Evolutionary conservation across 768 basidiomycete genomes (phyloP), one percentile per base, ranked within the genome.

Genomic region (Phylloporus scabripes): DNA sequence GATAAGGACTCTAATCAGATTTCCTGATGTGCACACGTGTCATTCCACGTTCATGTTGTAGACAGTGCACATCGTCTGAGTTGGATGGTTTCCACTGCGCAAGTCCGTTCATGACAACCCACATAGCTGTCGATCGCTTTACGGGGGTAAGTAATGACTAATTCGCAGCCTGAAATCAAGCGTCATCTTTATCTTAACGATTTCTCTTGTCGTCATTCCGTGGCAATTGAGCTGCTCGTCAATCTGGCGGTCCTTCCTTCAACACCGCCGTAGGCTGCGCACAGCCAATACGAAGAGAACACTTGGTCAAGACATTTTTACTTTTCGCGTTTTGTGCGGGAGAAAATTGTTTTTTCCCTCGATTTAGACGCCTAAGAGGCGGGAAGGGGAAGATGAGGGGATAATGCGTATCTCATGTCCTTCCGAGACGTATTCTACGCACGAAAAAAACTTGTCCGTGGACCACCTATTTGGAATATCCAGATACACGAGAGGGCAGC

Each of bases 121-220:
- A 39, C 45, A 29, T 17, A 10, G 24, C 37, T 51, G 53, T 58
- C 53, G 60, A 63, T 58, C 53, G 51, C 50, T 53, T 43, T 45
- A 52, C 23, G 48, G 55, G 55, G 59, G 51, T n/a, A n/a, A n/a
- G n/a, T n/a, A 61, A 45, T 48, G 50, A 56, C 36, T 44, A 55
- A 50, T 48, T n/a, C n/a, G n/a, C n/a, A n/a, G 26, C 38, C 29
- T 52, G 33, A 42, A 14, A 33, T 60, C 57, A 49, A 60, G 55
- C 69, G 68, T 55, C 62, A 66, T 47, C 47, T 54, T 53, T 68
- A 66, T 57, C 60, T 63, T 56, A 67, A 60, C 49, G 10, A 50
- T 15, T 42, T 9, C 4, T 9, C 8, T 28, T 50, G 50, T 56
- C 65, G 48, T 64, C 63, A 51, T 64, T 65, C 60, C 61, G 54